Evolutionary conservation across 2,329 filamentous ascomycete genomes (phyloP).

Genomic region (Aspergillus sp.): DNA sequence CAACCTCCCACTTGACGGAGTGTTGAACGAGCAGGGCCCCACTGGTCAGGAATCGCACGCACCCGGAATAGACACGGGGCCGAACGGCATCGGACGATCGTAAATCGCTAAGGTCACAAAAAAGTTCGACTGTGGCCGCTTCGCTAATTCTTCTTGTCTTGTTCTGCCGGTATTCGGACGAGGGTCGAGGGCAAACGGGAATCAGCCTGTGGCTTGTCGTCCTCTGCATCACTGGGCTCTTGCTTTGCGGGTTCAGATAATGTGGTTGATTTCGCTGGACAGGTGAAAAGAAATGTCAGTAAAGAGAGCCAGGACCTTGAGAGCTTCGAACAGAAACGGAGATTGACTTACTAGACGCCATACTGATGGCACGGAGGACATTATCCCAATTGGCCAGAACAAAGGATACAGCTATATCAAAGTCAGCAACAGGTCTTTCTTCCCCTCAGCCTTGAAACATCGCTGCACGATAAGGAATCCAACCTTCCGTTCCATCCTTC

Average conservation of each 20-base stretch:
- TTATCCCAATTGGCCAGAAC: constrained; percentile 61
- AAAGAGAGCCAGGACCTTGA: constrained; percentile 2
- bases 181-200: constrained; percentile 30
- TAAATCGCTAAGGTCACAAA: no score
- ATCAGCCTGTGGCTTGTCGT: constrained; percentile 64
- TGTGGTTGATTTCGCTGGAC: constrained; percentile 20
- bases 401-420: constrained; percentile 47
- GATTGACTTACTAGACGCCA: constrained; percentile 50
- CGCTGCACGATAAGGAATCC: no score
- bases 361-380: constrained; percentile 53
- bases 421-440: no score
- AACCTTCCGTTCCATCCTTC: constrained; percentile 54
- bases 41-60: no score
- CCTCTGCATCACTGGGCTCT: constrained; percentile 6
- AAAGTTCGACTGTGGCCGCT: no score
- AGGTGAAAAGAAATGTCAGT: constrained; percentile 4
- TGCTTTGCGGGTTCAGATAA: constrained; percentile 7
- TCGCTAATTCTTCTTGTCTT: constrained; percentile 10
- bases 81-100: no score
- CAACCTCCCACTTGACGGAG: no score
- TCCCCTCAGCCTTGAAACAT: no score
- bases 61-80: no score
- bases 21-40: no score
- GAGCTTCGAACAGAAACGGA: background rate
- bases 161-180: constrained; percentile 34